Evolutionary conservation across 2,329 filamentous ascomycete genomes (phyloP).

Genomic region (Paraconiothyrium sp.): DNA sequence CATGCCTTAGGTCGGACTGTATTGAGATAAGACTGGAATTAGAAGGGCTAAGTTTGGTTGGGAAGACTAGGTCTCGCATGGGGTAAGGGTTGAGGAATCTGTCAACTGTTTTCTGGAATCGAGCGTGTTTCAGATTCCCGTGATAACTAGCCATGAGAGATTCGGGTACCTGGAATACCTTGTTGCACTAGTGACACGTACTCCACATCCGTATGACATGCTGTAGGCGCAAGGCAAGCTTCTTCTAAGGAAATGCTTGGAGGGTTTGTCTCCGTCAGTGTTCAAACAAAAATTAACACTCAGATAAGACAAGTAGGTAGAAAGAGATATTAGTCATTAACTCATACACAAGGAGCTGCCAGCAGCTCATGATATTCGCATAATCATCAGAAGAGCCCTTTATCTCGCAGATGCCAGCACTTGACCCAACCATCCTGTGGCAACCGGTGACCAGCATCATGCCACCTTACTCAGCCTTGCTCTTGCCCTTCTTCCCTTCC

Average conservation of each 20-base stretch:
- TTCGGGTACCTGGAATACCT: background rate
- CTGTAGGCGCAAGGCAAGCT: background rate
- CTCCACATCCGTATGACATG: background rate
- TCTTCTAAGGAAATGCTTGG: background rate
- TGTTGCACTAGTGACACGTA: background rate
- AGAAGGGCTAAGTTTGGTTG: no score
- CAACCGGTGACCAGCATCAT: background rate
- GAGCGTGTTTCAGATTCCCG: no score
- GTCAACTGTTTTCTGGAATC: no score
- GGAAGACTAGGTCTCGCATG: no score
- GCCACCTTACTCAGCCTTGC: background rate
- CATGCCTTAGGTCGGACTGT: no score
- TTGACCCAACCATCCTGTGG: background rate
- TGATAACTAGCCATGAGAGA: background rate
- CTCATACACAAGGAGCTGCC: background rate
- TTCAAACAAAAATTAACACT: no score
- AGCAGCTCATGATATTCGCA: background rate
- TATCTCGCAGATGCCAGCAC: background rate
- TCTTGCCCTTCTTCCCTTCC: slow-evolving; percentile 14
- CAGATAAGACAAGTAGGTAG: no score
- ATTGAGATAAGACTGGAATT: no score
- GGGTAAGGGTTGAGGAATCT: no score
- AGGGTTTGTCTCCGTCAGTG: no score
- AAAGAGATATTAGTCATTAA: background rate
- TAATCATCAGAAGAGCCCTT: background rate